Base-by-base conservation (phyloP, 768 basidiomycete species). In the Artomyces pyxidatus region DNA sequence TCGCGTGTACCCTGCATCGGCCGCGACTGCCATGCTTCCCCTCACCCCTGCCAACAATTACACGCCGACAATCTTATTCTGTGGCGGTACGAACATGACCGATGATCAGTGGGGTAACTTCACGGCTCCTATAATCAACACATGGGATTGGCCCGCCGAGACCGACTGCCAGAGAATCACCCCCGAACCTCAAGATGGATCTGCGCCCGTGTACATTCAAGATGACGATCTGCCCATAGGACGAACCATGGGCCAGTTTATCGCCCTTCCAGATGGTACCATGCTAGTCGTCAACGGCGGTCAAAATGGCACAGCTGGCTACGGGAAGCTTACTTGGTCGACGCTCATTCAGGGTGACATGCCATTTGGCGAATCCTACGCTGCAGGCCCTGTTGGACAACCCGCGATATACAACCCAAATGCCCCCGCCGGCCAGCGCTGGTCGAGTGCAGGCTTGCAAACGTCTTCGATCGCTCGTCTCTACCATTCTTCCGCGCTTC, bases 181-280 rank as follows among this genome's bases (percentile, higher is more conserved):
- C 0, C 93, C 95, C 0, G 91, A 95, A 61, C 88, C 88, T 38
- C 61, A 63, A 4, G 83, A 84, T 47, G 85, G 84, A 3, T 78
- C 82, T 1, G 30, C 71, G 0, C 72, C 81, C 0, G 65, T 57
- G 0, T 90, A 88, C 61, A 66, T 71, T 6, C 73, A 85, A 57
- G 90, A 91, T 50, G 91, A 94, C 54, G 64, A 78, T 50, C 80
- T 93, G 74, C 70, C 79, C 8, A 73, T 81, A 51, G 78, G 80
- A 0, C 77, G 91, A 17, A 88, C 86, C 23, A 97, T 97, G 93
- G 89, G 92, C 9, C 88, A 91, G 62, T 91, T 95, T 63, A 82
- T 94, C 65, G 75, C 76, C 32, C 81, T 96, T 7, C 81, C 91
- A 0, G 80, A 88, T 41, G 85, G 83, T 6, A 85, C 77, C 28